A percentile compares a stretch with the other conserved stretches of the same genome.
Evolutionary conservation across 768 basidiomycete genomes (phyloP).

Genomic region (Panus rudis): DNA sequence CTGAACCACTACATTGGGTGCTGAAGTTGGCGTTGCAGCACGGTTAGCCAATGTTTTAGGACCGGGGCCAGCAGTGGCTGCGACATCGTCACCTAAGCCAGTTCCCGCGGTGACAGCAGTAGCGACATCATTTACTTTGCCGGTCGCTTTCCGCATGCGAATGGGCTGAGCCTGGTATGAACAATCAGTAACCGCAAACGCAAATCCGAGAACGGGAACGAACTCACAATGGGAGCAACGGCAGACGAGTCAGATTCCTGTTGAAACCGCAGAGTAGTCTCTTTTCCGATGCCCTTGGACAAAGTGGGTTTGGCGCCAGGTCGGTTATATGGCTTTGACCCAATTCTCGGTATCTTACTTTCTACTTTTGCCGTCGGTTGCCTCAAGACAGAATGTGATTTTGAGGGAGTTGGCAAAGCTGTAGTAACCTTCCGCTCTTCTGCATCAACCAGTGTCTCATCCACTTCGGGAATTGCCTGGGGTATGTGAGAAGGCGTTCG

Average conservation of each 20-base stretch:
- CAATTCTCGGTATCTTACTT: conserved; percentile 29
- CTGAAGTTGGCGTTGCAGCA: background rate
- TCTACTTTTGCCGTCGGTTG: conserved; percentile 22
- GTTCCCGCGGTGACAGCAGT: too few species aligned
- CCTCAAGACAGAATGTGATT: conserved; percentile 15
- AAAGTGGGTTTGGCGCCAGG: conserved; percentile 9
- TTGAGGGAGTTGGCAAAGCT: conserved; percentile 5
- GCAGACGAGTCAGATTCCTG: background rate
- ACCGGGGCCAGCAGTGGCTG: conserved; percentile 9
- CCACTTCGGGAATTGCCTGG: conserved; percentile 16
- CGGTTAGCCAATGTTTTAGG: conserved; percentile 6
- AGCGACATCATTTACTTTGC: conserved; percentile 5
- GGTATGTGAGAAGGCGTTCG: conserved; percentile 3
- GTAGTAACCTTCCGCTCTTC: conserved; percentile 1
- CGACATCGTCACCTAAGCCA: conserved; percentile 3
- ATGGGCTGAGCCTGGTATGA: conserved; percentile 7
- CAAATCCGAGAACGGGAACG: too few species aligned
- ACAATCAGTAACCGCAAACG: background rate
- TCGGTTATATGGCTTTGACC: conserved; percentile 26
- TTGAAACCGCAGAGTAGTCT: conserved; percentile 5
- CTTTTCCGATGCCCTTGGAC: conserved; percentile 1
- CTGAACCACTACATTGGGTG: background rate
- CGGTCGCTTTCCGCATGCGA: conserved; percentile 9
- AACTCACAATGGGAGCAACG: too few species aligned
- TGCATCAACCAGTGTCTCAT: conserved; percentile 13